These are phyloP conservation scores for Selaginella tamariscina DNA, from an alignment of 75 land plant genomes.

Conservation along the genomic window DNA sequence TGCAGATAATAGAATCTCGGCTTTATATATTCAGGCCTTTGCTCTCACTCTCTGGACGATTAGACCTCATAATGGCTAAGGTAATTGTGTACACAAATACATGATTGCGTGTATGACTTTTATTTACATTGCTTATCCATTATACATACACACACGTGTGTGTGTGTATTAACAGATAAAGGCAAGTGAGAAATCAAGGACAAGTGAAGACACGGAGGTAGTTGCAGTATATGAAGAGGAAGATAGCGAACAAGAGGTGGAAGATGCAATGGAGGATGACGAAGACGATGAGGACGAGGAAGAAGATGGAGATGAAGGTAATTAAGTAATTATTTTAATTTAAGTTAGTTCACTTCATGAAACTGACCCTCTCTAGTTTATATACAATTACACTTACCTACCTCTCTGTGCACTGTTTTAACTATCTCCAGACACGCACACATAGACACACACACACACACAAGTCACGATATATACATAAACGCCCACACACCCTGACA, in stretches of 20 bases:
- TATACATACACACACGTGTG: too few relatives aligned
- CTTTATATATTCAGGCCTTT: conserved; percentile 41
- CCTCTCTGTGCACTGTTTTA: too few relatives aligned
- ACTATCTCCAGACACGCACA: too few relatives aligned
- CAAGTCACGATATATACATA: too few relatives aligned
- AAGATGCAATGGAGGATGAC: conserved; percentile 16
- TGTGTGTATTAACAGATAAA: conserved; percentile 9
- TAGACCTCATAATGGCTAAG: conserved; percentile 56
- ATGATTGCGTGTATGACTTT: background rate
- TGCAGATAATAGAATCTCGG: conserved; percentile 42
- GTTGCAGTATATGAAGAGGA: conserved; percentile 40
- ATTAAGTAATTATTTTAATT: background rate
- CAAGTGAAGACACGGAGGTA: conserved; percentile 36
- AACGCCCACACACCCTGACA: too few relatives aligned
- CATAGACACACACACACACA: too few relatives aligned
- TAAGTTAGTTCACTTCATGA: too few relatives aligned
- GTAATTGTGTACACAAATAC: conserved; percentile 16
- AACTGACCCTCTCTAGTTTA: too few relatives aligned
- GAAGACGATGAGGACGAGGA: conserved; percentile 21
- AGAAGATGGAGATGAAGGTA: conserved; percentile 14
- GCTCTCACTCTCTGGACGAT: conserved; percentile 51
- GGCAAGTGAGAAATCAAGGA: conserved; percentile 31
- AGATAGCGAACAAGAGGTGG: conserved; percentile 19
- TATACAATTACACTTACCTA: too few relatives aligned
- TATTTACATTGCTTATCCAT: background rate